Percentiles rank a stretch among this genome's conserved stretches.
phyloP scores from a whole-genome alignment of 2,329 filamentous ascomycete species.

The Cercospora sojina region DNA sequence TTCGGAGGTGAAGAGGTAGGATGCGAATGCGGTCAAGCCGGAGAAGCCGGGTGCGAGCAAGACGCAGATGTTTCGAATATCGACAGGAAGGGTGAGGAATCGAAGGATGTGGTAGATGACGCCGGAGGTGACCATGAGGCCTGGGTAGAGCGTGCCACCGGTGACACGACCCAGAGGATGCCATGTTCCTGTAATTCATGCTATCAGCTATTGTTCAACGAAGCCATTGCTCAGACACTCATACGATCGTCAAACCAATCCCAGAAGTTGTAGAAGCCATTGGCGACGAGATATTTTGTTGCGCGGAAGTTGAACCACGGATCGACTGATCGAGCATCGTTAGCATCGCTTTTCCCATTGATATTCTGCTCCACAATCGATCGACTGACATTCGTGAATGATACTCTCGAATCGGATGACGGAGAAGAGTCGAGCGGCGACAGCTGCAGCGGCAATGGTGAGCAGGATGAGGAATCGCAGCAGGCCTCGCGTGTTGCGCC shows the following conservation, averaged over 20 bases:
- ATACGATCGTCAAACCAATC: slow-evolving; percentile 98
- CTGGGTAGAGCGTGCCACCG: slow-evolving; percentile 96
- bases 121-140: slow-evolving; percentile 98
- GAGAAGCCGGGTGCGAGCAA: slow-evolving; percentile 93
- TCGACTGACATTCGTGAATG: slow-evolving; percentile 92
- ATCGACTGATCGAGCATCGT: slow-evolving; percentile 65
- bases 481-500: slow-evolving; percentile 77
- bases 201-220: not conserved
- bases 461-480: slow-evolving; percentile 85
- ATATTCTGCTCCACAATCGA: not conserved
- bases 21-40: slow-evolving; percentile 85
- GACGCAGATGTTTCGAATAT: slow-evolving; percentile 98
- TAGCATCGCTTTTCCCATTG: slow-evolving; percentile 19
- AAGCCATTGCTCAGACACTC: slow-evolving; percentile 29
- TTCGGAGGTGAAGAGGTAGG: slow-evolving; percentile 94
- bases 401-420: slow-evolving; percentile 99
- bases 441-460: slow-evolving; percentile 86
- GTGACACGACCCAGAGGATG: slow-evolving; percentile 97
- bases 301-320: slow-evolving; percentile 99
- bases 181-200: slow-evolving; percentile 70
- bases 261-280: slow-evolving; percentile 99
- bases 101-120: slow-evolving; percentile 93
- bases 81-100: slow-evolving; percentile 84
- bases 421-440: slow-evolving; percentile 93
- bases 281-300: slow-evolving; percentile 92